Conservation (phyloP, 768 basidiomycete species). For the Tylopilus felleus region DNA sequence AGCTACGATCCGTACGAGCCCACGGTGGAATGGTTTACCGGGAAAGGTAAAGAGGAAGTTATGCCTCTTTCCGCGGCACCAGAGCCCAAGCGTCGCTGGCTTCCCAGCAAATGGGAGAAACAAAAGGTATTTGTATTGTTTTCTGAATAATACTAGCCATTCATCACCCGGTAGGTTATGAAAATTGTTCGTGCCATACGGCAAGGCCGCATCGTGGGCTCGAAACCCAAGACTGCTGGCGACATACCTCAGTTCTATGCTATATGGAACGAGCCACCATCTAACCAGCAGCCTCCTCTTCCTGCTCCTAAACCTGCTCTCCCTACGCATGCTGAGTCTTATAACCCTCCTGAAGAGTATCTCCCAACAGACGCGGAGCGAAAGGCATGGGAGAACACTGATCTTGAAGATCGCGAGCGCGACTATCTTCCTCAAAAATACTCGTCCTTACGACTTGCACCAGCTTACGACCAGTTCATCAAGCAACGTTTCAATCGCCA, state of each 20-base stretch:
- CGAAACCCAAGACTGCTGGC: slow-evolving; percentile 74
- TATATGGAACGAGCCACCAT: slow-evolving; percentile 84
- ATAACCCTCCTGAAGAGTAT: slow-evolving; percentile 98
- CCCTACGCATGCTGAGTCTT: slow-evolving; percentile 94
- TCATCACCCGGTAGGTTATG: slow-evolving; percentile 69
- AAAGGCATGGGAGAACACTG: slow-evolving; percentile 75
- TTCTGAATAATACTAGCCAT: not conserved
- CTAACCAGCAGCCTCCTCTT: slow-evolving; percentile 77
- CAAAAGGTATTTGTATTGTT: slow-evolving; percentile 66
- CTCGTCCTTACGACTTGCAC: slow-evolving; percentile 80
- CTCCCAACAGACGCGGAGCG: slow-evolving; percentile 81
- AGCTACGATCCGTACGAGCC: slow-evolving; percentile 91
- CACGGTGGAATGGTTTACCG: slow-evolving; percentile 95
- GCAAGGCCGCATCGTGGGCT: slow-evolving; percentile 88
- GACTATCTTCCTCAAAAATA: slow-evolving; percentile 90
- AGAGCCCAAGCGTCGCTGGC: slow-evolving; percentile 94
- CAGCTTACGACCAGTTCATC: slow-evolving; percentile 88
- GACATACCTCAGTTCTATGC: slow-evolving; percentile 71
- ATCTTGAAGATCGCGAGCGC: slow-evolving; percentile 85
- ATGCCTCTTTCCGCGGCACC: slow-evolving; percentile 92
- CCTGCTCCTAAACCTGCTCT: slow-evolving; percentile 89
- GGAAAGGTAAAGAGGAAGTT: slow-evolving; percentile 88
- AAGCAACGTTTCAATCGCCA: slow-evolving; percentile 92
- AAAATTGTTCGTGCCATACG: slow-evolving; percentile 99
- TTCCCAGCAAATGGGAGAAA: slow-evolving; percentile 99